Conservation (phyloP, 345 rosid species). For the Acer negundo region DNA sequence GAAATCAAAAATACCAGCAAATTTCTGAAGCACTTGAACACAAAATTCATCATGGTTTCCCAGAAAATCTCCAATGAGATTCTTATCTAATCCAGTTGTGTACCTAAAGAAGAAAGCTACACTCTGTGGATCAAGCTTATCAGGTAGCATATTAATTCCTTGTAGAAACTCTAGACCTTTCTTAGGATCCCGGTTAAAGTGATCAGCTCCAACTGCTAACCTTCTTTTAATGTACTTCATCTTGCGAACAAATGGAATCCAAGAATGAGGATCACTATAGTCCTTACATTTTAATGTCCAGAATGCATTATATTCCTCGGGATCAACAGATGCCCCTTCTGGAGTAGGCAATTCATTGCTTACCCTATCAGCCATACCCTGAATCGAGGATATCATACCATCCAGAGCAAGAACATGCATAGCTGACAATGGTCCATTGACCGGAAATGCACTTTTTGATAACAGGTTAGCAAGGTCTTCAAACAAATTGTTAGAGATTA, state of each 20-base stretch:
- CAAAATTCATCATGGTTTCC: constrained; percentile 81
- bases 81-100: constrained; percentile 72
- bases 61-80: constrained; percentile 66
- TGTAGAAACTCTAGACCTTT: constrained; percentile 72
- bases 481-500: constrained; percentile 64
- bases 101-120: constrained; percentile 71
- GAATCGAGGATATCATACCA: constrained; percentile 59
- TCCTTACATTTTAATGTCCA: constrained; percentile 60
- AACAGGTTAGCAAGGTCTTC: constrained; percentile 65
- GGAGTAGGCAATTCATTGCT: constrained; percentile 42
- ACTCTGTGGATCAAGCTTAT: constrained; percentile 67
- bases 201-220: constrained; percentile 66
- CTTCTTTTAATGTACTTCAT: constrained; percentile 55
- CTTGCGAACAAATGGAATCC: constrained; percentile 70
- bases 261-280: constrained; percentile 49
- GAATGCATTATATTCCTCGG: constrained; percentile 51
- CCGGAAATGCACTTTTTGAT: constrained; percentile 72
- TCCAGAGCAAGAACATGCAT: constrained; percentile 77
- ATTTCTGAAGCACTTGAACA: constrained; percentile 73
- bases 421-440: constrained; percentile 73
- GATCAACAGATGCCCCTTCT: constrained; percentile 34
- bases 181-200: constrained; percentile 69
- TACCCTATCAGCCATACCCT: constrained; percentile 62
- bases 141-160: constrained; percentile 62
- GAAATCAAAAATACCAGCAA: constrained; percentile 69